Evolutionary conservation across 2,329 filamentous ascomycete genomes (phyloP).

Genomic region (Biscogniauxia marginata): DNA sequence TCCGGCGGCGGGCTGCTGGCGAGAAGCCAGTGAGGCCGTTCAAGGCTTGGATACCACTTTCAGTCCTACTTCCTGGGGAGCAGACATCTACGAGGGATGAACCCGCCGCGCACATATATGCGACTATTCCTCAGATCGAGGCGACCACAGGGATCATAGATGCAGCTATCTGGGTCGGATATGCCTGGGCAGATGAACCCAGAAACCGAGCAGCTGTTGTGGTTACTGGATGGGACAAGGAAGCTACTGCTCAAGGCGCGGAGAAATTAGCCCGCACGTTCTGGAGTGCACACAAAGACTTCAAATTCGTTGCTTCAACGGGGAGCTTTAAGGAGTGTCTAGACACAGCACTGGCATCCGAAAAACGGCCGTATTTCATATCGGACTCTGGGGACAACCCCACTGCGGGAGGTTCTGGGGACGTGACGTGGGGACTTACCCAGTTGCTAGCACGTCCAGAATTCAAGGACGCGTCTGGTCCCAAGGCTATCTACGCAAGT

Average conservation of each 20-base stretch:
- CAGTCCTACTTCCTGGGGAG: constrained; percentile 52
- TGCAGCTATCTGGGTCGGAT: constrained; percentile 55
- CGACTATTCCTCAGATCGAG: constrained; percentile 44
- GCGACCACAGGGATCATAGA: constrained; percentile 43
- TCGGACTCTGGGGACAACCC: constrained; percentile 57
- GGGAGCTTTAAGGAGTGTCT: constrained; percentile 47
- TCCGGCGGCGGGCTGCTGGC: constrained; percentile 27
- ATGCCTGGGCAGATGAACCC: constrained; percentile 55
- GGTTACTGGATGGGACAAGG: constrained; percentile 49
- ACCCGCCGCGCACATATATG: constrained; percentile 51
- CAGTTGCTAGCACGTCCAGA: constrained; percentile 45
- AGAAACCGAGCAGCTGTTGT: constrained; percentile 50
- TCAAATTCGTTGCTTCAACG: constrained; percentile 52
- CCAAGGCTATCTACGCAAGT: constrained; percentile 51
- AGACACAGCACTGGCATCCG: constrained; percentile 41
- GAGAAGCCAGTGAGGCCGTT: constrained; percentile 35
- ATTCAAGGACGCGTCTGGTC: constrained; percentile 37
- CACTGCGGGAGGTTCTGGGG: constrained; percentile 53
- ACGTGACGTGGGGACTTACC: constrained; percentile 51
- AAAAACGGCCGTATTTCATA: constrained; percentile 48
- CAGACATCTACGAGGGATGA: constrained; percentile 54
- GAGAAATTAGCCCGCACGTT: constrained; percentile 46
- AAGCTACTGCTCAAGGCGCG: constrained; percentile 38
- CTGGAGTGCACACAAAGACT: constrained; percentile 46
- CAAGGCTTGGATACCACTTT: constrained; percentile 53